Base-by-base conservation (phyloP, 116 monocot genomes). In the Posidonia oceanica region DNA sequence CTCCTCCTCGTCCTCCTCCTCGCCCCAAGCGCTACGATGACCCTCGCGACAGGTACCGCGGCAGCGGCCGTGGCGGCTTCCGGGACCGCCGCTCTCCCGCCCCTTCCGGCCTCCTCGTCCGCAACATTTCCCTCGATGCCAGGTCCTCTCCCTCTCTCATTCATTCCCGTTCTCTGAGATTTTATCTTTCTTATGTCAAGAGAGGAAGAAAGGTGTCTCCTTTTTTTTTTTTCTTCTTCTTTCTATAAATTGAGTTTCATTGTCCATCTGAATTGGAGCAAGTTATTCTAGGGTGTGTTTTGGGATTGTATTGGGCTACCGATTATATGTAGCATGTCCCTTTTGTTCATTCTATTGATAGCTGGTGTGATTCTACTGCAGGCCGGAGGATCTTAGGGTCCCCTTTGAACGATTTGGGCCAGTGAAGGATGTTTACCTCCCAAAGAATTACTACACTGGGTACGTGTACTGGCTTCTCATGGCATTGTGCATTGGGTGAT, bases 381-480 rank as follows among this genome's bases (percentile, higher is more conserved):
- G 94, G 76, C 81, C 83, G 4, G 94, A 94, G 40, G 87, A 85
- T 84, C 79, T 94, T 55, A 77, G 87, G 74, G 67, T 83, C 67
- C 90, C 89, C 5, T 94, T 94, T 79, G 94, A 94, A 60, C 80
- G 84, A 10, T 94, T 90, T 79, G 94, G 94, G 40, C 87, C 85
- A 64, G 76, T 94, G 63, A 94, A 83, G 72, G 94, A 94, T 82
- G 87, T 94, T 5, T 94, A 94, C 69, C 80, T 94, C 60, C 94
- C 94, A 7, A 90, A 77, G 74, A 89, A 94, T 73, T 94, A 86
- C 78, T 87, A 89, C 70, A 85, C 94, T 41, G 90, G 94, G 94
- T 93, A 82, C 4, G 11, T 68, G 12, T 75, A 62, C 54, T 68
- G 21, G 13, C 58, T 16, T 58, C 29, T 0, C 29, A 29, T 29